Base-by-base conservation (phyloP, 352 stramenopile species). In the Phytophthora palmivora region DNA sequence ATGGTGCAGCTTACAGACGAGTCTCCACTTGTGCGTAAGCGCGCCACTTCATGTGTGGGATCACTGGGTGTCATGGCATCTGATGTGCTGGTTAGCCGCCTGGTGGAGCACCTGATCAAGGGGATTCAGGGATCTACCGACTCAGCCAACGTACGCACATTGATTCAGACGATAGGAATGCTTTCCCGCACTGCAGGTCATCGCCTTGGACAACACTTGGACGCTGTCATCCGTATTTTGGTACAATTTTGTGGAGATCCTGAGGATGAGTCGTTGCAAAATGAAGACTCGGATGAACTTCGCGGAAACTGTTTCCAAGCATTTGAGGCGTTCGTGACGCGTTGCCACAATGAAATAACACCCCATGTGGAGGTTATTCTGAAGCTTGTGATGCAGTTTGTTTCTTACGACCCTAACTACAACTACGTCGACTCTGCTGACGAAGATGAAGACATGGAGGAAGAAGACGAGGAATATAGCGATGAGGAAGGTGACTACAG, bases 361-460 rank as follows among this genome's bases (percentile, higher is more conserved):
- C 88, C 91, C n/a, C 95, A 99, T 69, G 84, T 99, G 51, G 78
- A 93, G 41, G 72, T 78, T 24, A 98, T 99, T 56, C 72, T 99
- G 46, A 77, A 90, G 42, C 79, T 96, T 9, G 80, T 87, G 14
- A 86, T 97, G 57, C 80, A 85, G 18, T 99, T 98, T 65, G 97
- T 98, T 79, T 96, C 90, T 59, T 99, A 98, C 72, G 97, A 99
- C 67, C 97, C 97, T 0, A 99, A 99, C 74, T 99, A 99, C 80
- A 97, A 94, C 64, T 99, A 99, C 57, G 96, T 92, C 18, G 90
- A 97, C 53, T 95, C 94, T 21, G 91, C 97, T 18, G 90, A 98
- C 28, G 89, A 95, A 61, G 92, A 91, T 30, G 90, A 94, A 45
- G 76, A 82, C 11, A 88, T 92, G 50, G 89, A 96, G 32, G 86